Evolutionary conservation across 768 basidiomycete genomes (phyloP), one percentile per base, ranked within the genome.

Genomic region (Suillus occidentalis): DNA sequence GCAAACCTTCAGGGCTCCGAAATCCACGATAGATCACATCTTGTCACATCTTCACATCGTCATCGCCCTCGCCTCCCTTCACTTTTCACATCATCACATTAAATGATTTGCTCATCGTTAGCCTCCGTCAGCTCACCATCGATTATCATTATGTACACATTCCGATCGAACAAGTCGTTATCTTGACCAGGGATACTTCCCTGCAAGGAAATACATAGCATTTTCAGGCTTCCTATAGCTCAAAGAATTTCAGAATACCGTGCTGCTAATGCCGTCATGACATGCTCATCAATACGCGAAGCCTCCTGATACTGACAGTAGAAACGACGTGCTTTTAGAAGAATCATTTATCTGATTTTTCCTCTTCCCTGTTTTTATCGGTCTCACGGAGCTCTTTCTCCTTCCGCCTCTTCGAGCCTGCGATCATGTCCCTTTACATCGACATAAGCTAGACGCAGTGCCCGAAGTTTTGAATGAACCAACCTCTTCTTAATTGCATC

Each of bases 401-500:
- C 76, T 85, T 85, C 66, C 90, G 82, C 56, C 89, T 79, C 76
- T 91, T 91, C 43, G 90, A 91, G 13, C 84, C 90, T 56, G 84
- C 81, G 63, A 92, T 84, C 89, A 94, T 94, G 31, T 91, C 92
- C 78, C 92, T 92, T 65, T 28, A 47, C 63, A 65, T n/a, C 31
- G 36, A 25, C 63, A 14, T 47, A 59, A 34, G 60, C 49, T 22
- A 20, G 4, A 25, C 63, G 65, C 34, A 66, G 40, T 64, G 42
- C 13, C 42, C 31, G 31, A 36, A 28, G 42, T 42, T 61, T 18
- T 14, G 53, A 13, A 42, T 50, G 25, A 31, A 68, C 81, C 63
- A 61, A 87, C 92, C 89, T 82, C 72, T 87, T 92, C 78, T 86
- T 93, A 58, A 91, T 83, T 7, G 90, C 88, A 66, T 91, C 89